Base-by-base conservation (phyloP, 1,139 yeast species). In the Yamadazyma kanchanaburiensis region DNA sequence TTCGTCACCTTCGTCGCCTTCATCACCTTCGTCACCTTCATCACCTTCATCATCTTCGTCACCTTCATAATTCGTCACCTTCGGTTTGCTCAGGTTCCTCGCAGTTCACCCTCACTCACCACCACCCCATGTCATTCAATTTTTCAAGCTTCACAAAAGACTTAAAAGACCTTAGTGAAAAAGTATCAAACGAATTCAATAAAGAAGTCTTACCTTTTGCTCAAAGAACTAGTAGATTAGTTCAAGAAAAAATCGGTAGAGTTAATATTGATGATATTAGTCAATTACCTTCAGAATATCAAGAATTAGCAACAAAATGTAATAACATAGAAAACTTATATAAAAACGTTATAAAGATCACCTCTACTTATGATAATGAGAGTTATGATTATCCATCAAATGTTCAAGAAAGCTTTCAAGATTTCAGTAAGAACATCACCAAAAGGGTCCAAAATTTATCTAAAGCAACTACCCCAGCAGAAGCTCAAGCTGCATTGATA, bases 381-480 rank as follows among this genome's bases (percentile, higher is more conserved):
- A 71, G 82, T 33, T 86, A 87, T 58, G 96, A 87, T 57, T 86
- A 86, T 55, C 95, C 95, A n/a, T 75, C 79, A 33, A 81, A 83
- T 49, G 51, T 67, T 34, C 79, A 70, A 48, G 95, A 86, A 52
- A 80, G 91, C 12, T 74, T 86, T 42, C 70, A 72, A 31, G 94
- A 84, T 42, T 74, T 86, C 39, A 79, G 89, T 32, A 80, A 79
- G 57, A 75, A 74, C 40, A 71, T 86, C 39, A 65, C 81, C 31
- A 70, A 70, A 33, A 74, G 87, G 49, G 84, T 85, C 28, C 66
- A 74, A 33, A 84, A 78, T 39, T 68, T 85, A 43, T 74, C 89
- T 16, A 75, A 74, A 49, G 95, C 91, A 14, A 75, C 84, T 28
- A 73, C 85, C 12, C 87, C 94, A 4, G 75, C 80, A 10, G 95